Evolutionary conservation across 495 filamentous ascomycete genomes (phyloP).

Genomic region (Tricharina praecox): DNA sequence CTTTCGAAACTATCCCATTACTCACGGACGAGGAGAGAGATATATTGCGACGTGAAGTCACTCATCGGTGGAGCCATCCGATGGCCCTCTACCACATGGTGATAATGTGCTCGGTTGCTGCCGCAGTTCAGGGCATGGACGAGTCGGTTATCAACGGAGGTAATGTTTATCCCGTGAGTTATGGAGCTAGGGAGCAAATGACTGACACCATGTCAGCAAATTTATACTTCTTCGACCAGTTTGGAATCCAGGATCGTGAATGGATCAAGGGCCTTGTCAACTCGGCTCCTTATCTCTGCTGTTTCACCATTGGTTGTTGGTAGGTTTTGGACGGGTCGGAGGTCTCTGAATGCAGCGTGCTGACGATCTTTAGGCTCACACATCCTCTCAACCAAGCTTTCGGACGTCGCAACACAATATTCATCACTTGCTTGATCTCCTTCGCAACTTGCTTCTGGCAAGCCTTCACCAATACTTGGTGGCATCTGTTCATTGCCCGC

Average conservation of each 20-base stretch:
- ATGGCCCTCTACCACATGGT: constrained; percentile 51
- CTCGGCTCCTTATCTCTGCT: constrained; percentile 56
- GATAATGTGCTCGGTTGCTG: constrained; percentile 43
- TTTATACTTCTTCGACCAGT: constrained; percentile 46
- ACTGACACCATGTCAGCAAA: constrained; percentile 49
- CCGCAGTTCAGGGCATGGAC: constrained; percentile 56
- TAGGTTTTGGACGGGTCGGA: too few species aligned
- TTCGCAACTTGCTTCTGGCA: constrained; percentile 62
- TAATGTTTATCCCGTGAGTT: too few species aligned
- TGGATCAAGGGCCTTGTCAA: constrained; percentile 60
- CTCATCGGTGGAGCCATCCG: constrained; percentile 58
- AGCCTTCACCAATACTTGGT: constrained; percentile 55
- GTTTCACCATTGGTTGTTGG: constrained; percentile 66
- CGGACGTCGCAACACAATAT: constrained; percentile 70
- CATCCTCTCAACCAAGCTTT: constrained; percentile 44
- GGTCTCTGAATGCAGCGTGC: too few species aligned
- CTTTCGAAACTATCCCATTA: constrained; percentile 37
- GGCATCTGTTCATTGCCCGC: constrained; percentile 46
- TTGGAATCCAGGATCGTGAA: constrained; percentile 43
- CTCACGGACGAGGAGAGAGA: constrained; percentile 40
- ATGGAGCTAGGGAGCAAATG: too few species aligned
- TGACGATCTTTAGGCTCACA: background rate
- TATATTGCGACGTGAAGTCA: constrained; percentile 44
- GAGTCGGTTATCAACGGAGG: background rate
- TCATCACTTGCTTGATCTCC: constrained; percentile 51